Percentiles rank a stretch among this genome's conserved stretches.
Evolutionary conservation across 768 basidiomycete species (phyloP).

Genomic region (Saitozyma podzolica): DNA sequence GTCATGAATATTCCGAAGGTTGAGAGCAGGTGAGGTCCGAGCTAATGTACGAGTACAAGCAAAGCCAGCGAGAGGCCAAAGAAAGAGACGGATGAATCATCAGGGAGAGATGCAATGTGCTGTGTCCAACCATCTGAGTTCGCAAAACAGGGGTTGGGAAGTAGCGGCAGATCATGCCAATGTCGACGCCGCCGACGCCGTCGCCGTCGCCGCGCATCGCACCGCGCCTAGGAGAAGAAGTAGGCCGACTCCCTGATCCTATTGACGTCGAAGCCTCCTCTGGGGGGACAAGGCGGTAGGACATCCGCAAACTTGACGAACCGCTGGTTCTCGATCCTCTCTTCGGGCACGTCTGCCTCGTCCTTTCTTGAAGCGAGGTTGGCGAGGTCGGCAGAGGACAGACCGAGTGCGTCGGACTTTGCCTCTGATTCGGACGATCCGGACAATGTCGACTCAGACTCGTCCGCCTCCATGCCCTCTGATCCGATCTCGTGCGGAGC

Average conservation of each 20-base stretch:
- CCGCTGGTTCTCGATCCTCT: conserved; percentile 30
- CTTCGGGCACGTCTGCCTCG: conserved; percentile 10
- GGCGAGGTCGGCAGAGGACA: conserved; percentile 7
- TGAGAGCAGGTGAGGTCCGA: too few relatives aligned
- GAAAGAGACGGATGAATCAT: too few relatives aligned
- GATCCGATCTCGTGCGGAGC: not conserved
- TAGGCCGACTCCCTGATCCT: conserved; percentile 78
- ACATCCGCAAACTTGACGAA: conserved; percentile 74
- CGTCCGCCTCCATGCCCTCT: not conserved
- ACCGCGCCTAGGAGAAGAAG: conserved; percentile 75
- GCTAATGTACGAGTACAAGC: too few relatives aligned
- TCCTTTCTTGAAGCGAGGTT: conserved; percentile 4
- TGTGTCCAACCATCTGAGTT: too few relatives aligned
- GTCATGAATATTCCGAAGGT: too few relatives aligned
- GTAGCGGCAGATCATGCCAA: too few relatives aligned
- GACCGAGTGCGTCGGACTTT: not conserved
- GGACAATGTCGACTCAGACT: not conserved
- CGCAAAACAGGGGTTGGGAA: too few relatives aligned
- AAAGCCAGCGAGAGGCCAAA: too few relatives aligned
- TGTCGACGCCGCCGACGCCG: too few relatives aligned
- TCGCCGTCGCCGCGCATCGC: too few relatives aligned
- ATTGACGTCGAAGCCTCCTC: conserved; percentile 81
- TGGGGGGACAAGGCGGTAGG: conserved; percentile 76
- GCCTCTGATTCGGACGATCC: not conserved
- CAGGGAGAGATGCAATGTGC: too few relatives aligned